Evolutionary conservation across 2,329 filamentous ascomycete species (phyloP).

Genomic region (Neoscytalidium dimidiatum): DNA sequence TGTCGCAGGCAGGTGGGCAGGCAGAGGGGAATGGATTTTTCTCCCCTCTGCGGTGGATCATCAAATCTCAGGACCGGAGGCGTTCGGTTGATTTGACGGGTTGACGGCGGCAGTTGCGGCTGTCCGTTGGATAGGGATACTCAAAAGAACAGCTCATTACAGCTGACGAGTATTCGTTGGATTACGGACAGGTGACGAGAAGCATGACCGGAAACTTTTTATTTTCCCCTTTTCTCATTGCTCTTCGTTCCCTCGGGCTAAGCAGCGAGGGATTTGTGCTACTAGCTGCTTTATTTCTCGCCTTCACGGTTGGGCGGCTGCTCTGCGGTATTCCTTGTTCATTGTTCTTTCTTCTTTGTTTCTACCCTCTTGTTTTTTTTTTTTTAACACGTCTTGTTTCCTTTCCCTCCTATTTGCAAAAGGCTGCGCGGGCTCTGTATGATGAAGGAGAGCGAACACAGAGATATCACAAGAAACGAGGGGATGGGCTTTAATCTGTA

Average conservation of each 20-base stretch:
- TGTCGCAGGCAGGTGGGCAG: background rate
- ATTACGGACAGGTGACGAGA: slow-evolving; percentile 14
- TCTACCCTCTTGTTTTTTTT: background rate
- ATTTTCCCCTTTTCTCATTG: background rate
- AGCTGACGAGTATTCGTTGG: slow-evolving; percentile 7
- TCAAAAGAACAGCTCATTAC: background rate
- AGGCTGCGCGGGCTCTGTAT: background rate
- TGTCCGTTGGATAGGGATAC: slow-evolving; percentile 6
- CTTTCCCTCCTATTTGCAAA: too few relatives aligned
- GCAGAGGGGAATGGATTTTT: background rate
- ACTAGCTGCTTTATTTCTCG: slow-evolving; percentile 11
- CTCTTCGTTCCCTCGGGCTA: background rate
- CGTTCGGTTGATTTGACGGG: background rate
- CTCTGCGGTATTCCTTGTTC: slow-evolving; percentile 9
- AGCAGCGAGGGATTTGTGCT: slow-evolving; percentile 11
- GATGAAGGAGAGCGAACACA: background rate
- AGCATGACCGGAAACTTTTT: background rate
- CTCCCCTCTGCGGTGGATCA: background rate
- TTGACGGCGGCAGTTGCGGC: background rate
- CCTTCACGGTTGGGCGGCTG: background rate
- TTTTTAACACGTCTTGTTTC: background rate
- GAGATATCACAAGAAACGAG: background rate
- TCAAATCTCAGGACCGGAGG: background rate
- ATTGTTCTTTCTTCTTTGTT: background rate
- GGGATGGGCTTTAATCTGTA: slow-evolving; percentile 22